These are phyloP conservation scores for Platanus orientalis DNA, from an alignment of 164 flowering plant species.

Conservation along the genomic window DNA sequence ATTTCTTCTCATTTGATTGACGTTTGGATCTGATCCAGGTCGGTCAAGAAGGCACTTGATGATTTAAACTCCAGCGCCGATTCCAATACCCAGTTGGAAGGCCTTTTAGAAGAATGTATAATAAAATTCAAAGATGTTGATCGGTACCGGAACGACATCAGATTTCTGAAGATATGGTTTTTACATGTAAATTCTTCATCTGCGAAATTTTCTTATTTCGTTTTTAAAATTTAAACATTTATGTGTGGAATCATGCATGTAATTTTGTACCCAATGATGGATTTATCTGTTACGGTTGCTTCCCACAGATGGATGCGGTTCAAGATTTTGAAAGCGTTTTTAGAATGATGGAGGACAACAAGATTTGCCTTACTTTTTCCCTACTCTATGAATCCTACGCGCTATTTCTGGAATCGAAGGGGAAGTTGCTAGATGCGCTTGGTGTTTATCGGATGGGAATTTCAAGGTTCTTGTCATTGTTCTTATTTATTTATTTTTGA, in stretches of 20 bases:
- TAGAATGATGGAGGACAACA: slow-evolving; percentile 44
- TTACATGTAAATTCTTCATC: slow-evolving; percentile 46
- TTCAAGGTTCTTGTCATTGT: slow-evolving; percentile 44
- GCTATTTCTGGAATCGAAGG: slow-evolving; percentile 58
- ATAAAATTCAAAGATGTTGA: slow-evolving; percentile 43
- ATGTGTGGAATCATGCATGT: background rate
- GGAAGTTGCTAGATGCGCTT: slow-evolving; percentile 57
- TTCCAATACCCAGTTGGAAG: slow-evolving; percentile 26
- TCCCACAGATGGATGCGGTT: slow-evolving; percentile 50
- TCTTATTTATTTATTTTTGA: background rate
- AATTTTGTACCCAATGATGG: no score
- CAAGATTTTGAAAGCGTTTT: slow-evolving; percentile 52
- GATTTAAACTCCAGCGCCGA: slow-evolving; percentile 19
- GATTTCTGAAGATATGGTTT: slow-evolving; percentile 88
- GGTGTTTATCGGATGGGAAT: slow-evolving; percentile 60
- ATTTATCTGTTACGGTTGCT: background rate
- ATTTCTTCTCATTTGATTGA: background rate
- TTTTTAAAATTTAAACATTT: background rate
- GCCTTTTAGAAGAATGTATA: slow-evolving; percentile 47
- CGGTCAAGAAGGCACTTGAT: slow-evolving; percentile 41
- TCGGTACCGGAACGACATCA: slow-evolving; percentile 56
- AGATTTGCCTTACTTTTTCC: slow-evolving; percentile 45
- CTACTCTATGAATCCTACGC: slow-evolving; percentile 68
- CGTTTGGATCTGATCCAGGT: slow-evolving; percentile 27
- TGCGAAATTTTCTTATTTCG: no score